Evolutionary conservation across 768 basidiomycete genomes (phyloP).

Genomic region (Arthromyces matolae): DNA sequence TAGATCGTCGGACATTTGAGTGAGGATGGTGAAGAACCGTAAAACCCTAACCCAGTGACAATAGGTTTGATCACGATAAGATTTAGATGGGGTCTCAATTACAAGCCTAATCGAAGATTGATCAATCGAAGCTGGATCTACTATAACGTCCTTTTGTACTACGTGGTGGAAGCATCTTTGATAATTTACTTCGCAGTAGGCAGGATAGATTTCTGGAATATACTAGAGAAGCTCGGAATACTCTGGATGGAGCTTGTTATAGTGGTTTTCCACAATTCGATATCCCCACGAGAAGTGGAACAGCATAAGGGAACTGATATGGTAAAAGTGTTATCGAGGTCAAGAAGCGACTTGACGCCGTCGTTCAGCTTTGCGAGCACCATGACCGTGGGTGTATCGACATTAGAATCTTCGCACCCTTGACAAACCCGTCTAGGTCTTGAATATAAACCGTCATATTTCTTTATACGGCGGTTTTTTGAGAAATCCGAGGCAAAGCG

Average conservation of each 20-base stretch:
- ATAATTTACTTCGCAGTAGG: no score
- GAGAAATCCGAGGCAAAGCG: neutral
- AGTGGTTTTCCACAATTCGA: neutral
- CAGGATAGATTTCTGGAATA: no score
- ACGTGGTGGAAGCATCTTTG: no score
- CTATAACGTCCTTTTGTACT: no score
- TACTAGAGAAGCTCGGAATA: constrained; percentile 5
- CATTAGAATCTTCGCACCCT: neutral
- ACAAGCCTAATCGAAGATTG: no score
- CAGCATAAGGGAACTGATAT: neutral
- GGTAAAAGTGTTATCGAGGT: constrained; percentile 4
- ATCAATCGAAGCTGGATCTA: no score
- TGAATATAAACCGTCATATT: neutral
- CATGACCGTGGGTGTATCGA: neutral
- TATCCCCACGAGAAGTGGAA: neutral
- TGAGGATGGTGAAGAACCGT: no score
- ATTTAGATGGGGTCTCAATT: no score
- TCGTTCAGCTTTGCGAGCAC: constrained; percentile 5
- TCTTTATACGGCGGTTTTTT: neutral
- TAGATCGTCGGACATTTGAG: no score
- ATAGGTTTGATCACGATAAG: no score
- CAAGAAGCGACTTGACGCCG: neutral
- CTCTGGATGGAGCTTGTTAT: neutral
- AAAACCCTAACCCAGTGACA: no score
- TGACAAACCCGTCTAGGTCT: neutral